Base-by-base conservation (phyloP, 768 basidiomycete species). In the Leccinum variicolor region DNA sequence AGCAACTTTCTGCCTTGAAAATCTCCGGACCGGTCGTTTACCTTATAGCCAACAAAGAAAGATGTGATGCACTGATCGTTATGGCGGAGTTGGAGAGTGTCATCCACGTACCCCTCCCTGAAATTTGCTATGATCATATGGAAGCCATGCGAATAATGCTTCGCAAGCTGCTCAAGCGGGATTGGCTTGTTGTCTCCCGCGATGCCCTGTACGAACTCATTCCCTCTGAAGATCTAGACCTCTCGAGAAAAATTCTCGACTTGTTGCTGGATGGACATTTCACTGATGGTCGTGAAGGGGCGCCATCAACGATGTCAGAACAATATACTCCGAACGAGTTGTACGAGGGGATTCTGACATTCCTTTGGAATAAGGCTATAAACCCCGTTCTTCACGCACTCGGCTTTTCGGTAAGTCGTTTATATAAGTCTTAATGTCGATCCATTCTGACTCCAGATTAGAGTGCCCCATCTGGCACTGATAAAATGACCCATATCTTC, bases 141-240 rank as follows among this genome's bases (percentile, higher is more conserved):
- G 39, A 41, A 19, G 4, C 2, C 17, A 0, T 19, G 39, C 39
- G n/a, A 41, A 41, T 1, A 19, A 4, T 41, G n/a, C 39, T 41
- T n/a, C 39, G 39, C 4, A 2, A n/a, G 15, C n/a, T 41, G 39
- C n/a, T n/a, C 9, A 9, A 41, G n/a, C n/a, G 39, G 39, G 4
- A n/a, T 39, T 4, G n/a, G 2, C 39, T 41, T 10, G 39, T 19
- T 3, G 0, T 41, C 3, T 1, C 39, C 39, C 39, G 39, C 8
- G n/a, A 41, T 19, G 17, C 3, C 0, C n/a, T 41, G 0, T 0
- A 41, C 0, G 0, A 41, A n/a, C n/a, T 19, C n/a, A 41, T 41
- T 4, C 4, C 8, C 1, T 8, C 0, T 9, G 39, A 41, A 0
- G 39, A 41, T 7, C 4, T 0, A 4, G 39, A 19, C 10, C 8